Evolutionary conservation across 805 yeast species (phyloP).

Genomic region (Maudiozyma saulgeensis): DNA sequence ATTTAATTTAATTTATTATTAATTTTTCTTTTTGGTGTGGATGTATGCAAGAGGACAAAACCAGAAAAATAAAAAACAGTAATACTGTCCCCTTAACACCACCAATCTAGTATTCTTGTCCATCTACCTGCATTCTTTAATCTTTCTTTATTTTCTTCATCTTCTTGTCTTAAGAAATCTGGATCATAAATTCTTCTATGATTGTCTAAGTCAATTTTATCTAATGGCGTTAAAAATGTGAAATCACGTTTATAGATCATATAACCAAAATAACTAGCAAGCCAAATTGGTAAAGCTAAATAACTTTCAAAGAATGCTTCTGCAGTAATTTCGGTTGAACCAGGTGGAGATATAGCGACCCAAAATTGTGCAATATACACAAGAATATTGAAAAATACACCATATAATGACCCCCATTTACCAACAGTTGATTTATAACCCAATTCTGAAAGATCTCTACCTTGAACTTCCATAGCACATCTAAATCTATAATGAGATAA

Average conservation of each 20-base stretch:
- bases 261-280: conserved; percentile 39
- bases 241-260: conserved; percentile 37
- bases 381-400: conserved; percentile 39
- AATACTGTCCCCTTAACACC: conserved; percentile 29
- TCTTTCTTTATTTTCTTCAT: conserved; percentile 29
- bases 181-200: conserved; percentile 35
- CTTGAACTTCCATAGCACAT: conserved; percentile 43
- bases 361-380: conserved; percentile 52
- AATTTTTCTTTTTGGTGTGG: not conserved
- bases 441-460: conserved; percentile 37
- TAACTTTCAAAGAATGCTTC: conserved; percentile 43
- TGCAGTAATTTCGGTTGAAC: conserved; percentile 29
- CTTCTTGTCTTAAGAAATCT: conserved; percentile 34
- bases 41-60: not conserved
- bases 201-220: conserved; percentile 35
- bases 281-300: conserved; percentile 40
- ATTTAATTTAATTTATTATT: not conserved
- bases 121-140: conserved; percentile 17
- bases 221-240: conserved; percentile 27
- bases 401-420: conserved; percentile 40
- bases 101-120: conserved; percentile 29
- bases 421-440: conserved; percentile 44
- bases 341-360: conserved; percentile 54
- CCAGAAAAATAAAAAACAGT: not conserved
- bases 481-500: conserved; percentile 47